These are phyloP conservation scores for Populus ilicifolia DNA, from an alignment of 345 rosid genomes.

Conservation along the genomic window DNA sequence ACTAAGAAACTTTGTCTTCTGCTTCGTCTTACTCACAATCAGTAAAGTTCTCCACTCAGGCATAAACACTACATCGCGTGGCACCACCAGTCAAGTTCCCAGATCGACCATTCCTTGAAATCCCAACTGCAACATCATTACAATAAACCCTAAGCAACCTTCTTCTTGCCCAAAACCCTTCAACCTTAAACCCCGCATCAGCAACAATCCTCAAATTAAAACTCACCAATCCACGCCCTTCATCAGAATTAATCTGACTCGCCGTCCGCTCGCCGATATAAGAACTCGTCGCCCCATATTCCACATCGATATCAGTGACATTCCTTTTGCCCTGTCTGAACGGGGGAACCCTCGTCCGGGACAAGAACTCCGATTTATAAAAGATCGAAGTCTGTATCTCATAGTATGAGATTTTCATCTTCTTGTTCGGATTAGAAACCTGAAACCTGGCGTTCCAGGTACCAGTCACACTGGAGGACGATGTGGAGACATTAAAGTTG, in stretches of 20 bases:
- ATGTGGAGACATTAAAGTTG: slow-evolving; percentile 45
- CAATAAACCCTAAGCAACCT: slow-evolving; percentile 46
- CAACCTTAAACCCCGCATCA: slow-evolving; percentile 42
- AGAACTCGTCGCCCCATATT: slow-evolving; percentile 34
- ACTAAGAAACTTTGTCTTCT: not conserved
- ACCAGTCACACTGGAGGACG: slow-evolving; percentile 39
- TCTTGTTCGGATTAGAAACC: slow-evolving; percentile 70
- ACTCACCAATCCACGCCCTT: slow-evolving; percentile 32
- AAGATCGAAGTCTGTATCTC: slow-evolving; percentile 14
- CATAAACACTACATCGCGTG: slow-evolving; percentile 34
- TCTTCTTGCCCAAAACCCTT: slow-evolving; percentile 47
- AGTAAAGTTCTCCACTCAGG: slow-evolving; percentile 13
- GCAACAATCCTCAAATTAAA: slow-evolving; percentile 46
- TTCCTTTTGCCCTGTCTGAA: slow-evolving; percentile 51
- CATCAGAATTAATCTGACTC: slow-evolving; percentile 39
- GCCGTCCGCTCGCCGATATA: slow-evolving; percentile 32
- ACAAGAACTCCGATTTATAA: slow-evolving; percentile 27
- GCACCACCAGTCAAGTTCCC: slow-evolving; percentile 55
- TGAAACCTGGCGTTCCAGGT: slow-evolving; percentile 50
- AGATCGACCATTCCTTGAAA: slow-evolving; percentile 36
- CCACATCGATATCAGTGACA: slow-evolving; percentile 31
- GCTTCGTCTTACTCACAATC: too few species aligned
- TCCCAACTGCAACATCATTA: slow-evolving; percentile 29
- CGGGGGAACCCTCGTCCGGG: slow-evolving; percentile 50
- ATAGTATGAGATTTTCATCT: slow-evolving; percentile 47